Evolutionary conservation across 1,284 basidiomycete genomes (phyloP).

Genomic region (Sporisorium exsertum): DNA sequence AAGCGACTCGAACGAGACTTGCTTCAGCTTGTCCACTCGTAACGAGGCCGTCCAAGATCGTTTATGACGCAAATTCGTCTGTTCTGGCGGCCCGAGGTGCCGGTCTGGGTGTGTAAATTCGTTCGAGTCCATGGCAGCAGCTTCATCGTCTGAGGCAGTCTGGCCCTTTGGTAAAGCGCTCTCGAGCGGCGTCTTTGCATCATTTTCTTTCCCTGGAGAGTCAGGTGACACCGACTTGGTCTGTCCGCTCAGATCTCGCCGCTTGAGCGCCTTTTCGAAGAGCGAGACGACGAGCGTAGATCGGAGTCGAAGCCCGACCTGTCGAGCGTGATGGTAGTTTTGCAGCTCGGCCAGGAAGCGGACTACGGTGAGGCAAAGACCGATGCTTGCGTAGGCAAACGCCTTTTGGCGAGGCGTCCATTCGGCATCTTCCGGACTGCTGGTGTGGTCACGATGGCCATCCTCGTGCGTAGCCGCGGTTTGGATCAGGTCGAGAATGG

Average conservation of each 20-base stretch:
- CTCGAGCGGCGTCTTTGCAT: neutral
- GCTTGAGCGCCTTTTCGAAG: slow-evolving; percentile 65
- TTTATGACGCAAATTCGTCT: neutral
- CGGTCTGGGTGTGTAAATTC: neutral
- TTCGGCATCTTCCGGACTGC: neutral
- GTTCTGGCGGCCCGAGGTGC: slow-evolving; percentile 7
- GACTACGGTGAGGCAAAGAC: slow-evolving; percentile 46
- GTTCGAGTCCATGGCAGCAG: neutral
- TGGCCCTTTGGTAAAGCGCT: neutral
- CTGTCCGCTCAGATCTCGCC: slow-evolving; percentile 56
- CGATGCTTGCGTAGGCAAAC: slow-evolving; percentile 48
- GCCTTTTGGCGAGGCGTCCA: slow-evolving; percentile 56
- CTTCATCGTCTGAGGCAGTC: slow-evolving; percentile 1
- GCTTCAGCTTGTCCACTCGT: slow-evolving; percentile 9
- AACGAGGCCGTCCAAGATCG: slow-evolving; percentile 19
- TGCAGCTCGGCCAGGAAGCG: slow-evolving; percentile 56
- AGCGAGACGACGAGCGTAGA: slow-evolving; percentile 62
- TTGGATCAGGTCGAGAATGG: slow-evolving; percentile 50
- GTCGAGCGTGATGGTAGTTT: slow-evolving; percentile 66
- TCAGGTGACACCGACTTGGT: slow-evolving; percentile 10
- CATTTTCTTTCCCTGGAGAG: neutral
- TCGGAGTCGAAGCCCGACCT: slow-evolving; percentile 65
- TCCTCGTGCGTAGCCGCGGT: slow-evolving; percentile 20
- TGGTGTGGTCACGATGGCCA: neutral
- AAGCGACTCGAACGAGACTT: slow-evolving; percentile 30